Conservation (phyloP, 495 filamentous ascomycete species). For the Glutinoglossum americanum region DNA sequence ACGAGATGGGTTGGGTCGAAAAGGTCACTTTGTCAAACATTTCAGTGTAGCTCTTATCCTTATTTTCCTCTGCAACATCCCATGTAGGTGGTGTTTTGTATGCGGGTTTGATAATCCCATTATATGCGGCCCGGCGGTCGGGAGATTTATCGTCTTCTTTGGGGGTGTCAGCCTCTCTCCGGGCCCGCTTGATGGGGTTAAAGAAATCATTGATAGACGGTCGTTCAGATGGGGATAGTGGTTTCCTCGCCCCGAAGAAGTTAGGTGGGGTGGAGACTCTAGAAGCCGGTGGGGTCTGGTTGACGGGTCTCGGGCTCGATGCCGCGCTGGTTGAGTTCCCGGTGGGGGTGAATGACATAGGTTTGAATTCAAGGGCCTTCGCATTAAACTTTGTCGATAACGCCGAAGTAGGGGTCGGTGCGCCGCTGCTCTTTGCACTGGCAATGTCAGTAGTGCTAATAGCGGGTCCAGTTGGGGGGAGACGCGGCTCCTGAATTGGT, state of each 20-base stretch:
- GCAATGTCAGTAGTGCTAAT: constrained; percentile 22
- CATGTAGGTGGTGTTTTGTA: constrained; percentile 67
- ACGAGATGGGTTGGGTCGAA: constrained; percentile 33
- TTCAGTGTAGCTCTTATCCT: constrained; percentile 49
- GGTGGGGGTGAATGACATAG: constrained; percentile 56
- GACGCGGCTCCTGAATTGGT: constrained; percentile 29
- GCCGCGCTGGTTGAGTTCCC: constrained; percentile 29
- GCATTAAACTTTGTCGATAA: constrained; percentile 54
- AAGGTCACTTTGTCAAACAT: constrained; percentile 46
- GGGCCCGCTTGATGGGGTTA: constrained; percentile 55
- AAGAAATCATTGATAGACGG: constrained; percentile 44
- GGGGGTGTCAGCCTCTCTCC: constrained; percentile 24
- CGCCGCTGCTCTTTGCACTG: constrained; percentile 20
- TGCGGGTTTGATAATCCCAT: constrained; percentile 54
- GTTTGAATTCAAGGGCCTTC: constrained; percentile 63
- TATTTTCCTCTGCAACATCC: constrained; percentile 37
- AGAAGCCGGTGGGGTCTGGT: constrained; percentile 27
- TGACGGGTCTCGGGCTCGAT: constrained; percentile 41
- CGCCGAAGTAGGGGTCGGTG: constrained; percentile 28
- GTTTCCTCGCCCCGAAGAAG: constrained; percentile 42
- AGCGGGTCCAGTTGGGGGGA: constrained; percentile 26
- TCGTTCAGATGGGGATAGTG: constrained; percentile 26
- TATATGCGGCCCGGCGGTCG: constrained; percentile 19
- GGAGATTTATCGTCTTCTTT: constrained; percentile 24
- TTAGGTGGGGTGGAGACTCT: constrained; percentile 26